Base-by-base conservation (phyloP, 306 rosid species). In the Adenanthera pavonina region DNA sequence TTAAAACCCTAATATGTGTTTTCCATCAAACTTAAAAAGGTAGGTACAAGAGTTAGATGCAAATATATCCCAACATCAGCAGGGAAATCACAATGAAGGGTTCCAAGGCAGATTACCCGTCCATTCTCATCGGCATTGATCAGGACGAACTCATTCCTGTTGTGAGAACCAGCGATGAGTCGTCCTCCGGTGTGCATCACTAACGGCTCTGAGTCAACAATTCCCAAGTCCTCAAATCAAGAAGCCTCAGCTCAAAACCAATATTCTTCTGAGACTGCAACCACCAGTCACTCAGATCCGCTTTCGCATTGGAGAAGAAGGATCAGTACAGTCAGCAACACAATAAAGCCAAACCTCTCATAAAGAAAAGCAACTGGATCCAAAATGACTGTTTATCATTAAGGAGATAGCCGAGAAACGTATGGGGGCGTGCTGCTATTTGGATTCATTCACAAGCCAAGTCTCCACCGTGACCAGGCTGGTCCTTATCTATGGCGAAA, bases 161-260 rank as follows among this genome's bases (percentile, higher is more conserved):
- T 93, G 78, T 95, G 99, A 75, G 99, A 95, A 85, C 99, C 98
- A 85, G 99, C 98, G 81, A 95, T 76, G 86, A 95, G 98, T 77
- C 94, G 80, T 68, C 99, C 99, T 60, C 92, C 89, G 7, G 99
- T 95, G 62, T 94, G 81, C 99, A 95, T 95, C 65, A 60, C 88
- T 89, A 40, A 75, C 51, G 34, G 19, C 71, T 65, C 62, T 16
- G 77, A 56, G 66, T 67, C 35, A 77, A 71, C 76, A 83, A 69
- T 64, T 43, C 59, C 74, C 43, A 53, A 48, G 61, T 60, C 76
- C 40, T 77, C 76, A 64, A 84, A 90, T 83, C 82, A 8, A 38
- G 79, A 46, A 84, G 74, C 49, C 67, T 71, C 83, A 72, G 49
- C 64, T 44, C 71, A 72, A 64, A 74, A 61, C 40, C 61, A 86